These are phyloP conservation scores for Podospora sp. DNA, from an alignment of 495 filamentous ascomycete species.

Conservation along the genomic window DNA sequence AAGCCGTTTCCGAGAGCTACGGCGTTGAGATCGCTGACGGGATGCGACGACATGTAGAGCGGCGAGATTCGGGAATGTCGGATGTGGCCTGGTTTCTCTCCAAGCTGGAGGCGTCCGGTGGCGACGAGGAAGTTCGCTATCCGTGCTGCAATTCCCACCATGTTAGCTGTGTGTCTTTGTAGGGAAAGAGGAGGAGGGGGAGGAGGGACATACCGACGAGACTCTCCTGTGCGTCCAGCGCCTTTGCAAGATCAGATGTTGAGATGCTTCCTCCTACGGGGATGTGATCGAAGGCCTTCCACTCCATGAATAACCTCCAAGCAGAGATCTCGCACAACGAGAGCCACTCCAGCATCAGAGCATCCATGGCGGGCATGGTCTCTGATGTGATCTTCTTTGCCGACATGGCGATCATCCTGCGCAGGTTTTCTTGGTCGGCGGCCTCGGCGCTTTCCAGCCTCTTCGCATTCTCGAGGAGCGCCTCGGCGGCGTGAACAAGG, in stretches of 20 bases:
- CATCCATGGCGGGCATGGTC: constrained; percentile 22
- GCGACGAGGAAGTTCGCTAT: constrained; percentile 28
- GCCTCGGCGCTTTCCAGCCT: constrained; percentile 11
- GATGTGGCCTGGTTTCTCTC: constrained; percentile 19
- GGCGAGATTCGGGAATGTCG: constrained; percentile 30
- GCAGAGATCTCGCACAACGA: constrained; percentile 27
- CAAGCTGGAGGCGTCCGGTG: constrained; percentile 22
- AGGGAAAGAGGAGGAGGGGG: no score
- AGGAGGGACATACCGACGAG: constrained; percentile 27
- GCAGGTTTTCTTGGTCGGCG: constrained; percentile 8
- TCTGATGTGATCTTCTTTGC: constrained; percentile 32
- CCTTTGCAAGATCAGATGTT: constrained; percentile 28
- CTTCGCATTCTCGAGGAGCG: constrained; percentile 28
- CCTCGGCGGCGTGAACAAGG: constrained; percentile 31
- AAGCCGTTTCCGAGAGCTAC: constrained; percentile 35
- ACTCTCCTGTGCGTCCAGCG: constrained; percentile 29
- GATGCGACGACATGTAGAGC: constrained; percentile 25
- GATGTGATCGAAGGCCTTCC: constrained; percentile 40
- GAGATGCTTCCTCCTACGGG: constrained; percentile 34
- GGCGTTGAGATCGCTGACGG: constrained; percentile 21
- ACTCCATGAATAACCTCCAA: constrained; percentile 35
- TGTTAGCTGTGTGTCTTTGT: no score
- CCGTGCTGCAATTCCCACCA: constrained; percentile 18
- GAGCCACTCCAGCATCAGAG: constrained; percentile 32
- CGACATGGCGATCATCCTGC: constrained; percentile 22